Base-by-base conservation (phyloP, 2,329 filamentous ascomycete genomes). In the Monosporascus sp. region DNA sequence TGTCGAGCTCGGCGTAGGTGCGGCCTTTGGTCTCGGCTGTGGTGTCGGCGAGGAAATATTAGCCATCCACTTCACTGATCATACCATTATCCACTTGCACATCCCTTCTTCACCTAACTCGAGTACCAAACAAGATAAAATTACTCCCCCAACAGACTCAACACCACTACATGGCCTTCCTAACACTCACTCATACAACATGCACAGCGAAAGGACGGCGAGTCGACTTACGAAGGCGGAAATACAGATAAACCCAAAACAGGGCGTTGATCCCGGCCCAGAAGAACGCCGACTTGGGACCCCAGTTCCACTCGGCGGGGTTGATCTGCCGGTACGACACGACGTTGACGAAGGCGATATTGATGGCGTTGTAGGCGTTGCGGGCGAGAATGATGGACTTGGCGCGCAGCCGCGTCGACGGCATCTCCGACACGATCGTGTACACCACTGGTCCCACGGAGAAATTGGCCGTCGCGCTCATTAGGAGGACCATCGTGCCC, bases 1-100 rank as follows among this genome's bases (percentile, higher is more conserved):
- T 66, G 52, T 79, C 76, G n/a, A 80, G 71, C 65, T 80, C 76
- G 45, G 75, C 74, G 49, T 76, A 72, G 0, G 73, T 74, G 47
- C 74, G 70, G 2, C 73, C 74, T 22, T 73, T 72, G 0, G 64
- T 67, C 52, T 67, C 65, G 7, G 64, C 64, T 67, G 26, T 20
- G 27, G 22, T 22, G 0, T 19, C 20, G 1, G 24, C 9, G 34
- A 50, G n/a, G n/a, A 31, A 34, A 48, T n/a, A 49, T 53, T 45
- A 31, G 45, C 36, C 36, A 48, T 34, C 31, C 31, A 34, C 6
- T 14, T 34, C 31, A 34, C 31, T 34, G 31, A 34, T 14, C 9
- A 14, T 9, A 14, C 31, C 31, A 34, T 34, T 2, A 5, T 14
- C 11, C 9, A 34, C 5, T 3, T 14, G 31, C 31, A 34, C 11